Evolutionary conservation across 1,284 basidiomycete species (phyloP).

Genomic region (Irpex sp.): DNA sequence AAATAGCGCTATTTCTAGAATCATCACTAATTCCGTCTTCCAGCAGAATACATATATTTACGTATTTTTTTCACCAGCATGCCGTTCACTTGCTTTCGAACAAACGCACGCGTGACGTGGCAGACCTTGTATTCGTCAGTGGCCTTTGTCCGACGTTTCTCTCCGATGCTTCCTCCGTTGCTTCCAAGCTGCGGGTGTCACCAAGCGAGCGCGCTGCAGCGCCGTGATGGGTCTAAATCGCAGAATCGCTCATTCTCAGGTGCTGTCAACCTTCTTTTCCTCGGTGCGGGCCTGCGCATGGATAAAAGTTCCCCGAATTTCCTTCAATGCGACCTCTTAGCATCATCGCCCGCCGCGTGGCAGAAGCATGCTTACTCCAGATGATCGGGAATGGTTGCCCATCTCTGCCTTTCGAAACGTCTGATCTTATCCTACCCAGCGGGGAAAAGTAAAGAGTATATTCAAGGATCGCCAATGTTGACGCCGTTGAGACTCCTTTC

Average conservation of each 20-base stretch:
- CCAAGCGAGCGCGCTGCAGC: neutral
- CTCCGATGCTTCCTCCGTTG: neutral
- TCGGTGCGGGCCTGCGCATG: neutral
- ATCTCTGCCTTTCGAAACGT: neutral
- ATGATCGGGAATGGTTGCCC: neutral
- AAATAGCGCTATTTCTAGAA: too few species aligned
- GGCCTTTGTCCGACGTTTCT: too few species aligned
- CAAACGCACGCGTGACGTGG: neutral
- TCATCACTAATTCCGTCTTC: neutral
- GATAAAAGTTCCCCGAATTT: neutral
- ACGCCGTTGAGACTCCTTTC: neutral
- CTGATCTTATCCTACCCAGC: neutral
- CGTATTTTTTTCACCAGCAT: neutral
- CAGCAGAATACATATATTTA: neutral
- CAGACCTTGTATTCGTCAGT: too few species aligned
- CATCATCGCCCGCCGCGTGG: neutral
- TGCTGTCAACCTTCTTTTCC: neutral
- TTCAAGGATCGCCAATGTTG: neutral
- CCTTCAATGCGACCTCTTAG: neutral
- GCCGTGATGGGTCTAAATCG: neutral
- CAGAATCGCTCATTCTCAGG: neutral
- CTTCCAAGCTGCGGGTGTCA: neutral
- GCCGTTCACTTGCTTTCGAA: neutral
- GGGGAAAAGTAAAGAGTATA: neutral
- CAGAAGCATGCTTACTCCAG: neutral